A percentile compares a stretch with the other conserved stretches of the same genome.
Conservation (phyloP, 129 eudicot genomes). For the sunflower (Helianthus annuus) region DNA sequence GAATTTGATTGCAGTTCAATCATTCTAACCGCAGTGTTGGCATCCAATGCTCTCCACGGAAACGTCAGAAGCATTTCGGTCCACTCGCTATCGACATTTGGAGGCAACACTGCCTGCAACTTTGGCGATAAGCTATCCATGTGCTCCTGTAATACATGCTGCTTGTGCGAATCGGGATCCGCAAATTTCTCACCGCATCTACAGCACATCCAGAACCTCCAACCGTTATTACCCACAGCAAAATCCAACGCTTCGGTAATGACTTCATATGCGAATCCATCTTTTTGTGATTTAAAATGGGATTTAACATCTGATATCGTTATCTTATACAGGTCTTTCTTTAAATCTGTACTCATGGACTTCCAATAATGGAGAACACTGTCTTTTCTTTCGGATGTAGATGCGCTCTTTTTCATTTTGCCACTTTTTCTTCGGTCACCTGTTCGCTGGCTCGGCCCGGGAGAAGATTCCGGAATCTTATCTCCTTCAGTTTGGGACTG, state of each 20-base stretch:
- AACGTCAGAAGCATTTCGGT: conserved; percentile 81
- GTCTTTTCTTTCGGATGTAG: conserved; percentile 70
- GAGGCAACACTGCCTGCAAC: conserved; percentile 71
- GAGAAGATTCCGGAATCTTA: conserved; percentile 50
- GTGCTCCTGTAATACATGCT: conserved; percentile 74
- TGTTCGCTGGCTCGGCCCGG: conserved; percentile 48
- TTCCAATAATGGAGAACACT: conserved; percentile 73
- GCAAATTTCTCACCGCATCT: conserved; percentile 74
- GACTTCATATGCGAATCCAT: conserved; percentile 53
- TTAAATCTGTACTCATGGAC: conserved; percentile 56
- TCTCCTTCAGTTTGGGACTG: conserved; percentile 41
- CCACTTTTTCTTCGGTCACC: conserved; percentile 71
- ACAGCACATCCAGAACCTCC: conserved; percentile 89
- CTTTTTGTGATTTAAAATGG: conserved; percentile 67
- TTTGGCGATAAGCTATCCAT: conserved; percentile 62
- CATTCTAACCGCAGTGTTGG: conserved; percentile 59
- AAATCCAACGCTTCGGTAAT: conserved; percentile 69
- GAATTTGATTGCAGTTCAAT: conserved; percentile 49
- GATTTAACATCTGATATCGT: conserved; percentile 54
- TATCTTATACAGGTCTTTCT: conserved; percentile 59
- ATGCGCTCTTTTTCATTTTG: conserved; percentile 49
- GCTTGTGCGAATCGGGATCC: conserved; percentile 54
- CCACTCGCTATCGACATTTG: conserved; percentile 72
- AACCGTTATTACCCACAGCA: conserved; percentile 53
- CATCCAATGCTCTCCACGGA: conserved; percentile 82